These are phyloP conservation scores for Strobilomyces dryophilus DNA, from an alignment of 768 basidiomycete species.

Conservation along the genomic window DNA sequence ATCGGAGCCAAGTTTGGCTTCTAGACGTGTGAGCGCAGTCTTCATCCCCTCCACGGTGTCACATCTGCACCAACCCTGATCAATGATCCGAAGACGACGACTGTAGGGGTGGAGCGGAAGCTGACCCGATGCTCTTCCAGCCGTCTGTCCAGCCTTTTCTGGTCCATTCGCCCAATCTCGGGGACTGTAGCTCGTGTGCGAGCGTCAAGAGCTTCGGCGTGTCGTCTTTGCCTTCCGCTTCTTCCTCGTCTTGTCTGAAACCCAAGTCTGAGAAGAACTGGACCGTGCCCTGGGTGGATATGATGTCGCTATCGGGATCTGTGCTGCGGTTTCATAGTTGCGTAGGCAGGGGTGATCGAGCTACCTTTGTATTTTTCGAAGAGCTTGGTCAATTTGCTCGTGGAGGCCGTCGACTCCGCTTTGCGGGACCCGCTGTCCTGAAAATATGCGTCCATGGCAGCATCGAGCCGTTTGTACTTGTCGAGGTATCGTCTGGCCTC, in stretches of 20 bases:
- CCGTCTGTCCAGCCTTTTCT: conserved; percentile 74
- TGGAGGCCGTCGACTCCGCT: conserved; percentile 34
- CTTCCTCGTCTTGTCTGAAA: conserved; percentile 36
- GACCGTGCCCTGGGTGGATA: conserved; percentile 78
- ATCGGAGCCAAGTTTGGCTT: conserved; percentile 58
- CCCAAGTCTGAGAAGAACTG: conserved; percentile 47
- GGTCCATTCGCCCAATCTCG: conserved; percentile 67
- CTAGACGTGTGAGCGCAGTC: conserved; percentile 47
- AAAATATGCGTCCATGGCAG: conserved; percentile 72
- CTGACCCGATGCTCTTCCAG: conserved; percentile 72
- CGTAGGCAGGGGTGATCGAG: background rate
- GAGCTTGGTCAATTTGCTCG: conserved; percentile 49
- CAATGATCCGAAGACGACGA: conserved; percentile 5
- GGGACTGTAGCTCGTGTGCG: conserved; percentile 78
- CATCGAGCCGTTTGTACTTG: conserved; percentile 64
- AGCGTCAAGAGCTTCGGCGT: conserved; percentile 72
- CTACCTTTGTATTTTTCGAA: conserved; percentile 71
- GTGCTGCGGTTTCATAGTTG: conserved; percentile 3
- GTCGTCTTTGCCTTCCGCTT: conserved; percentile 69
- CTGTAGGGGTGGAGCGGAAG: conserved; percentile 2
- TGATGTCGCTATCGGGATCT: conserved; percentile 61
- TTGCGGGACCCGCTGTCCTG: conserved; percentile 35
- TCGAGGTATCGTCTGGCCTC: conserved; percentile 70
- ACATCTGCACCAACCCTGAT: conserved; percentile 39
- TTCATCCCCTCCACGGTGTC: conserved; percentile 66